Percentiles rank a stretch among this genome's conserved stretches.
These are phyloP conservation scores for Umbelopsis sp. DNA, from an alignment of 371 early-diverging fungal species.

Conservation along the genomic window DNA sequence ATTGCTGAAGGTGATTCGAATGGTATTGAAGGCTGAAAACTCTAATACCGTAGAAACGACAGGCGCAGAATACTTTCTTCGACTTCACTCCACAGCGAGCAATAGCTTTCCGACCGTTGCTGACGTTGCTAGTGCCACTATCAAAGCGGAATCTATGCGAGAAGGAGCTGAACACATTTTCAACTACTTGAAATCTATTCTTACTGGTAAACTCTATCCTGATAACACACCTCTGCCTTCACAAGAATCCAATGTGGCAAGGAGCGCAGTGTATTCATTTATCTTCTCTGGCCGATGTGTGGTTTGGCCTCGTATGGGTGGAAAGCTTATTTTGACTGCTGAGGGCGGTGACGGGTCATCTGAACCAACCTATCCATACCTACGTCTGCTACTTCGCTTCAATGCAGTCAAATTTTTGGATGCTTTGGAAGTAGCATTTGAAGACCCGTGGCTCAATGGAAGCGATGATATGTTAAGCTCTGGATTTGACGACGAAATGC, in stretches of 20 bases:
- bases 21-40: slow-evolving; percentile 46
- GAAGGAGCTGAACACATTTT: slow-evolving; percentile 66
- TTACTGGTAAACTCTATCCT: slow-evolving; percentile 78
- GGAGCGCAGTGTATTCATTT: slow-evolving; percentile 78
- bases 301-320: slow-evolving; percentile 72
- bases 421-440: slow-evolving; percentile 69
- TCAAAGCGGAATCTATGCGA: slow-evolving; percentile 26
- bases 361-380: slow-evolving; percentile 78
- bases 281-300: slow-evolving; percentile 76
- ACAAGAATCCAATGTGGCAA: slow-evolving; percentile 65
- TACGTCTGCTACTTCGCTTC: slow-evolving; percentile 66
- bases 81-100: not conserved
- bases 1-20: slow-evolving; percentile 65
- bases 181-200: slow-evolving; percentile 71
- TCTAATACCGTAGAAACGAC: slow-evolving; percentile 12
- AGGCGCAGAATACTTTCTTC: slow-evolving; percentile 4
- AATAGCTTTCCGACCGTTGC: slow-evolving; percentile 1
- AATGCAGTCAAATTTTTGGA: slow-evolving; percentile 72
- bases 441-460: slow-evolving; percentile 72
- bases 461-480: slow-evolving; percentile 56
- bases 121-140: slow-evolving; percentile 23
- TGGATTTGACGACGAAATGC: slow-evolving; percentile 62
- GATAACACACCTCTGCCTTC: slow-evolving; percentile 56
- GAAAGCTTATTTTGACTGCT: slow-evolving; percentile 59
- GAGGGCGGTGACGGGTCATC: slow-evolving; percentile 57